Evolutionary conservation across 257 asterid genomes (phyloP), one percentile per base, ranked within the genome.

Genomic region (Nicotiana sylvestris): DNA sequence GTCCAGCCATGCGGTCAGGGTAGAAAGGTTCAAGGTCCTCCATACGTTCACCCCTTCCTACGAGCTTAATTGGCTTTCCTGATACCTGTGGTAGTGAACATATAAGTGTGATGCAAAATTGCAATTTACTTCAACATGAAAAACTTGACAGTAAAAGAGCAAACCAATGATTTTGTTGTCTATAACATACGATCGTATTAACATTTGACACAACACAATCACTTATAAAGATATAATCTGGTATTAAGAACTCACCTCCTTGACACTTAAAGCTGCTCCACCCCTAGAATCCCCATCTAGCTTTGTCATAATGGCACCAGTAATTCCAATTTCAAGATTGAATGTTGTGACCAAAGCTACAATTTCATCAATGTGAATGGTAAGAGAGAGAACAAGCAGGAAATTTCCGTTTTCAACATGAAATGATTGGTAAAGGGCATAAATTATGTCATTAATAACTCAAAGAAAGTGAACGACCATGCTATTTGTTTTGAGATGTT

Each of bases 271-370:
- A 78, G 99, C 99, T 66, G 99, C 98, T 87, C 99, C 99, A 82
- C 99, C 99, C 92, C 99, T 92, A 80, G 99, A 96, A 88, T 96
- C 99, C 43, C 99, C 99, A 88, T 96, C 99, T 66, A 96, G 91
- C 91, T 96, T 96, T 68, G 98, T 92, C 88, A 96, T 85, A 85
- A 96, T 94, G 88, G 99, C 98, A 85, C 99, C 99, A 78, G 99
- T 93, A 82, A 96, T 96, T 88, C 99, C 99, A 86, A 96, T 94
- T 86, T 96, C 99, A 81, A 96, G 90, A 88, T 96, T 94, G 97
- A 96, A 96, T 72, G 99, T 91, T 43, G 99, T 89, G 72, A 96
- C 98, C 93, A 96, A 84, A 46, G 97, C 98, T 95, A 80, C 21
- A 66, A 83, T 77, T 79, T 61, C 84, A 86, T 79, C 74, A 80